Evolutionary conservation across 495 filamentous ascomycete genomes (phyloP), one percentile per base, ranked within the genome.

Genomic region (Aspergillus funiculosus): DNA sequence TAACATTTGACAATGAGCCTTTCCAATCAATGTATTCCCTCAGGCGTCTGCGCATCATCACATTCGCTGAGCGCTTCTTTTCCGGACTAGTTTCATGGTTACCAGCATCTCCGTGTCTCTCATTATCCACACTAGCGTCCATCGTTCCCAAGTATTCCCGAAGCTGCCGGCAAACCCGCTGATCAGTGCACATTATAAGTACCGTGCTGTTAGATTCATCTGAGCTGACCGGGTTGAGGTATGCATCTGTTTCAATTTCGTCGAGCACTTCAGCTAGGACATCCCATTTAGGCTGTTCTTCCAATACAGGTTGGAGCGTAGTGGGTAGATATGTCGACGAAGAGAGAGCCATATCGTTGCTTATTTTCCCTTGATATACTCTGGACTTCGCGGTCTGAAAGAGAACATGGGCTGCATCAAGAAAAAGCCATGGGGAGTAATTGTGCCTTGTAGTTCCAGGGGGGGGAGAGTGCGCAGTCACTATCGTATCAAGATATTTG

Each of bases 11-110:
- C 50, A 97, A 89, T 38, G 90, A 83, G 40, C 76, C 76, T 69
- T 95, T 95, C 92, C 92, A 98, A 41, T 82, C 78, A 13, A 98
- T 76, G 57, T 98, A 98, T 43, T 86, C 82, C 36, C 94, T 81
- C 22, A 98, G 74, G 53, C 81, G 85, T 39, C 87, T 72, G 46
- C 90, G 79, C 86, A 98, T 85, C 81, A 97, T 87, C 34, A 90
- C 86, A 6, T 78, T 72, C 10, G 81, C 90, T 13, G 89, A 92
- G 14, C 85, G 75, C 47, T 74, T 77, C n/a, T 60, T 54, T 21
- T 73, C 72, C 6, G 57, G 52, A 10, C 72, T 61, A 19, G 72
- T 71, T 2, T 80, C 68, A 19, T 50, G 52, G 8, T 39, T 59
- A 17, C 59, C 55, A 6, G 50, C 46, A 3, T 52, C 45, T n/a